phyloP scores from a whole-genome alignment of 805 yeast genomes.

The Ogataea pignaliae region DNA sequence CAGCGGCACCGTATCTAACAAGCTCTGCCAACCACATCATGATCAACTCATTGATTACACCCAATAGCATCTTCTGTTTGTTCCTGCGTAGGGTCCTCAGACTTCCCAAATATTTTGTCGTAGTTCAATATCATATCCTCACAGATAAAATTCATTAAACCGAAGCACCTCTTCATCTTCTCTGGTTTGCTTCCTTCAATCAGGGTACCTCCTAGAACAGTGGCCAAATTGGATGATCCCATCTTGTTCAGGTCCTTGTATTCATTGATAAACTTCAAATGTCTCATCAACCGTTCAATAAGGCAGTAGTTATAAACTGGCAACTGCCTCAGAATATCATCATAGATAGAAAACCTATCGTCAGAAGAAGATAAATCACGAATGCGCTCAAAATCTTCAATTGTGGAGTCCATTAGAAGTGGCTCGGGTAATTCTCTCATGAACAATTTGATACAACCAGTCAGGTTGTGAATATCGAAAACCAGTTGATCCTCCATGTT shows the following conservation, averaged over 20 bases:
- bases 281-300: constrained; percentile 61
- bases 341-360: constrained; percentile 23
- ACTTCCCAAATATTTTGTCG: constrained; percentile 31
- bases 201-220: constrained; percentile 70
- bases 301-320: constrained; percentile 68
- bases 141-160: constrained; percentile 49
- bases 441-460: constrained; percentile 82
- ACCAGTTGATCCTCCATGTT: constrained; percentile 38
- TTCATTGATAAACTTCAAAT: constrained; percentile 63
- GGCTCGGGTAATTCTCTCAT: constrained; percentile 87
- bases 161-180: constrained; percentile 43
- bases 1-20: too few relatives aligned
- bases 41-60: background rate
- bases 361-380: constrained; percentile 21
- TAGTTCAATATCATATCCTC: constrained; percentile 46
- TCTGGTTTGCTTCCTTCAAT: constrained; percentile 52
- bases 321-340: constrained; percentile 30
- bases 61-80: background rate
- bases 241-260: constrained; percentile 71
- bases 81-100: background rate
- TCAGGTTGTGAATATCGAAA: constrained; percentile 78
- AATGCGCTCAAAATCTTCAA: constrained; percentile 49
- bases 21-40: too few relatives aligned
- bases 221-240: constrained; percentile 87
- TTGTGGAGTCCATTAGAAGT: constrained; percentile 60